Evolutionary conservation across 352 stramenopile genomes (phyloP), one percentile per base, ranked within the genome.

Genomic region (Pythium periplocum): DNA sequence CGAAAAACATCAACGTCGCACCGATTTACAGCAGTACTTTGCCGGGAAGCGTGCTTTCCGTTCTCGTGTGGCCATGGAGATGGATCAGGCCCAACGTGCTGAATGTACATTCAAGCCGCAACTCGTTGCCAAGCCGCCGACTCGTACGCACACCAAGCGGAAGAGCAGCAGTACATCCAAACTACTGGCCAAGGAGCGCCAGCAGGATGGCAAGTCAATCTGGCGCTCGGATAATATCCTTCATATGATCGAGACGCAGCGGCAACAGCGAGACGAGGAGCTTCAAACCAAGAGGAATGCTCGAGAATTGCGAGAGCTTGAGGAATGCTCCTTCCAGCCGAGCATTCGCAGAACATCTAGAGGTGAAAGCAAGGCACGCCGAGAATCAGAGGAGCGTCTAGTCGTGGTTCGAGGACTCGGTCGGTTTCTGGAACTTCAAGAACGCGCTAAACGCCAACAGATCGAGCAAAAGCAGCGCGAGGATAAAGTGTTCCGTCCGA

Each of bases 301-400:
- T 0, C 66, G 72, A 11, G 76, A 89, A 46, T 45, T 90, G 2
- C 70, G 74, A 45, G 75, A 90, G 43, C 60, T 93, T 2, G 59
- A 87, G 49, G 78, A 95, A 50, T 96, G 86, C 45, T 95, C 86
- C 4, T 96, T 96, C 36, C 71, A 80, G 31, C 83, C 83, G 0
- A 89, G 86, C 34, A 64, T 75, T 36, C 26, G 37, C n/a, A 26
- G 12, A 53, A 41, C 38, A 49, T 45, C 45, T 43, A 2, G 26
- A 8, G 0, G 10, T 30, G 7, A 42, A 42, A 12, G 38, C 7
- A 12, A 42, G 38, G 7, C 12, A 42, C 38, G 38, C 12, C 12
- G 38, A 37, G 11, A 7, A 34, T 35, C 12, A 17, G 10, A 45
- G 10, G 39, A 75, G 64, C 54, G 61, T 37, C 68, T 57, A 0